phyloP scores from a whole-genome alignment of 1,139 yeast species.

The Torulaspora globosa region DNA sequence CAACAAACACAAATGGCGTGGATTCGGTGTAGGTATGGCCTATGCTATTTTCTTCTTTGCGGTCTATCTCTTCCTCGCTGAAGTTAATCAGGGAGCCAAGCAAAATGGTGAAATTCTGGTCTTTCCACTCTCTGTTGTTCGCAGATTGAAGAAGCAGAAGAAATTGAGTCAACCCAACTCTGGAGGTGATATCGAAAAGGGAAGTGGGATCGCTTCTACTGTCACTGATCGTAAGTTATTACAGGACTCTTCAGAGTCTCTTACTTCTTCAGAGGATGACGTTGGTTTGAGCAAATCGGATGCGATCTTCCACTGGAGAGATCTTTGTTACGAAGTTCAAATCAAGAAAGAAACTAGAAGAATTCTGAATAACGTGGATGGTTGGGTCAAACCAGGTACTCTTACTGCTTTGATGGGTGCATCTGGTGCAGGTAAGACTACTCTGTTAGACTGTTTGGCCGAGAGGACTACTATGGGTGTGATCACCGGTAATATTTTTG shows the following conservation, averaged over 20 bases:
- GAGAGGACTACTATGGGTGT: constrained; percentile 77
- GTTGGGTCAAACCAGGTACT: constrained; percentile 79
- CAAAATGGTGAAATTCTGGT: constrained; percentile 81
- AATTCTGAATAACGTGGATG: constrained; percentile 66
- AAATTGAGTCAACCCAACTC: constrained; percentile 17
- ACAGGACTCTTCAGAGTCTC: constrained; percentile 19
- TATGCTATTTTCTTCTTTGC: constrained; percentile 37
- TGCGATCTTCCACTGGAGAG: constrained; percentile 74
- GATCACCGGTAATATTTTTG: constrained; percentile 70
- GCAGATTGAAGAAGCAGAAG: constrained; percentile 35
- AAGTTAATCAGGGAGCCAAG: constrained; percentile 66
- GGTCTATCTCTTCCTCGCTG: constrained; percentile 49
- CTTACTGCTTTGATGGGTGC: constrained; percentile 82
- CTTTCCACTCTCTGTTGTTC: constrained; percentile 50
- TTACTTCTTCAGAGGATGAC: constrained; percentile 17
- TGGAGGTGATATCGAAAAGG: constrained; percentile 27
- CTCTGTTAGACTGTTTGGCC: constrained; percentile 68
- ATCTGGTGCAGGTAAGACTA: constrained; percentile 86
- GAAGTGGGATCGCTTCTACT: constrained; percentile 16
- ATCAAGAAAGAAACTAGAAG: constrained; percentile 62
- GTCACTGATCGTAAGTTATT: constrained; percentile 23
- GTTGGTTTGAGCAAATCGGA: constrained; percentile 29
- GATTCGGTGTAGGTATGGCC: constrained; percentile 59
- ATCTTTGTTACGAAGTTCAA: constrained; percentile 68
- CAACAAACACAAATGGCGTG: constrained; percentile 73